Conservation (phyloP, 352 stramenopile species). For the Globisporangium splendens region DNA sequence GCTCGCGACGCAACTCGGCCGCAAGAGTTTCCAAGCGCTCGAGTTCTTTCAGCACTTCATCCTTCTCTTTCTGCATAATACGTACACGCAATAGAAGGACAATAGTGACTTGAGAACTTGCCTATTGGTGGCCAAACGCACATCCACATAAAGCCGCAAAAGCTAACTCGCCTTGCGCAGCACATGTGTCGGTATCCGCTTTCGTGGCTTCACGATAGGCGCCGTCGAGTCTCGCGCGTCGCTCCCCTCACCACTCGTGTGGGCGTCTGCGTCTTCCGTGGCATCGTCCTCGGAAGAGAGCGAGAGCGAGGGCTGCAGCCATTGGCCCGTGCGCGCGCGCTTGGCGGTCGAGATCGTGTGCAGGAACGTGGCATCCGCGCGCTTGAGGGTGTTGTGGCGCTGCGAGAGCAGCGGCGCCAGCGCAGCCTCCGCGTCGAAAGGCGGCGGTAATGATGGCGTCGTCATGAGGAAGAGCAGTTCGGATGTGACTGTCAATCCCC, state of each 20-base stretch:
- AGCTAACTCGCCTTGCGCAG: not conserved
- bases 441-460: too few relatives aligned
- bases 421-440: not conserved
- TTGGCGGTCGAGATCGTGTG: not conserved
- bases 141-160: not conserved
- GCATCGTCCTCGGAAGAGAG: not conserved
- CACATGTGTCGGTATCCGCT: not conserved
- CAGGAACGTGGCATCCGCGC: not conserved
- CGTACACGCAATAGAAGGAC: not conserved
- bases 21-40: not conserved
- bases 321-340: too few relatives aligned
- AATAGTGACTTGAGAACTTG: not conserved
- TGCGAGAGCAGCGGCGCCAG: not conserved
- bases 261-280: not conserved
- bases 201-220: not conserved
- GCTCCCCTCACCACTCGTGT: not conserved
- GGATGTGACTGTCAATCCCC: too few relatives aligned
- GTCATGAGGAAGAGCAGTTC: too few relatives aligned
- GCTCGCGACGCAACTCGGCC: not conserved
- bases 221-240: not conserved
- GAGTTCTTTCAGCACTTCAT: not conserved
- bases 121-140: too few relatives aligned
- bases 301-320: not conserved
- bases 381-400: not conserved
- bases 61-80: not conserved